phyloP scores from a whole-genome alignment of 768 basidiomycete genomes.

The Serendipita sp. region DNA sequence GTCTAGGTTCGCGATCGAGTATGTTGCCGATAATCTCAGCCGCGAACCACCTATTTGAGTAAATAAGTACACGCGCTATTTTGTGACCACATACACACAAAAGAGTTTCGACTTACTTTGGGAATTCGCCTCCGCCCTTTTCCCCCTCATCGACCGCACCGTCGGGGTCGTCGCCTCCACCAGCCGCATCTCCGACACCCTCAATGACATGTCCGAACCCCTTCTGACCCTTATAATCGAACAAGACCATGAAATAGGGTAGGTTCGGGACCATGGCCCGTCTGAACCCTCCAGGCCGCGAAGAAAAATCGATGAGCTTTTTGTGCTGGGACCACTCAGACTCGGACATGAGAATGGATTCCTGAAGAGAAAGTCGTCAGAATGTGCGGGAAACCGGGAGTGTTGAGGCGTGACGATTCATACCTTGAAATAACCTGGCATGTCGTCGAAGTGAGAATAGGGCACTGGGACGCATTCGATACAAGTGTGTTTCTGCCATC shows the following conservation, averaged over 20 bases:
- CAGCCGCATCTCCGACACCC: constrained; percentile 52
- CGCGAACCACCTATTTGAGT: constrained; percentile 61
- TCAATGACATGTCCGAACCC: constrained; percentile 98
- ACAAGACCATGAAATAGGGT: constrained; percentile 98
- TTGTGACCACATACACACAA: background rate
- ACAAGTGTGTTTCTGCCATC: constrained; percentile 75
- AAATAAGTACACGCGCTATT: background rate
- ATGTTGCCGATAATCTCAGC: constrained; percentile 88
- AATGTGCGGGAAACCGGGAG: constrained; percentile 2
- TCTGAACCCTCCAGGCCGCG: constrained; percentile 81
- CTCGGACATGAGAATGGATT: constrained; percentile 86
- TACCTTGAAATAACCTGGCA: constrained; percentile 89
- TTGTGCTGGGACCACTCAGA: constrained; percentile 98
- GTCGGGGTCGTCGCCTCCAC: constrained; percentile 32
- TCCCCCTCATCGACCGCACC: constrained; percentile 66
- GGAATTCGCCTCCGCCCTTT: constrained; percentile 84
- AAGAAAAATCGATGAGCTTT: constrained; percentile 86
- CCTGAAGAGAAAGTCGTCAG: constrained; percentile 27
- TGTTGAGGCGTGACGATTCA: constrained; percentile 8
- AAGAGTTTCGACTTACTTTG: constrained; percentile 34
- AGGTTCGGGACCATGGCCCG: constrained; percentile 91
- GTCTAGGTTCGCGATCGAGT: constrained; percentile 68
- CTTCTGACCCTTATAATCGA: constrained; percentile 93
- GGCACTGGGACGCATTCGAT: constrained; percentile 92
- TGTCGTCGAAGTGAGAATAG: constrained; percentile 69